Evolutionary conservation across 768 basidiomycete species (phyloP), one percentile per base, ranked within the genome.

Genomic region (Inosperma sp.): DNA sequence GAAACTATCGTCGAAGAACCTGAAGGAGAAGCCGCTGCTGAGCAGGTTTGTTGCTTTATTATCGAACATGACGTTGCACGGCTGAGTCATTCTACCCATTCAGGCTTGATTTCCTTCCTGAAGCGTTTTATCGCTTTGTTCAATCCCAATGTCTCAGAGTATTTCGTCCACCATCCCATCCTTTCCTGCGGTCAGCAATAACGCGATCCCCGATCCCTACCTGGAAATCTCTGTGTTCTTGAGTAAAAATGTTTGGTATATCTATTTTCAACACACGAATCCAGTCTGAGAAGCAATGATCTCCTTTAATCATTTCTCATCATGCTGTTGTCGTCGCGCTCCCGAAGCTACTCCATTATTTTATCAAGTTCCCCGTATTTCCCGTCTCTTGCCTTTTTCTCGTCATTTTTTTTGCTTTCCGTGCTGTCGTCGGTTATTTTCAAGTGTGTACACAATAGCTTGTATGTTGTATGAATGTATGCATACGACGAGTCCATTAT

Each of bases 1-100:
- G 76, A 75, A 52, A 73, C 81, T 16, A 84, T 84, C 53, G 73
- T 68, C 23, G 82, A 83, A 59, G 81, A 82, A 45, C 74, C 76
- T 9, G 74, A 75, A 52, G 69, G 68, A 41, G 76, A 72, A n/a
- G 48, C 50, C 4, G 72, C 75, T 37, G 72, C 68, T 36, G 67
- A 58, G 34, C n/a, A 51, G 50, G 50, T 51, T 21, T 37, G 50
- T 7, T 7, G 1, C 7, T 44, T 6, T 8, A 14, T 25, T 7
- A 44, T 44, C 22, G 22, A 22, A 21, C 10, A 26, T 35, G 26
- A 19, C 17, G 23, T 16, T 10, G 30, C 30, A n/a, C 44, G 21
- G n/a, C 6, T 22, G 17, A 29, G 8, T 51, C 27, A 42, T 33
- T 35, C 12, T 30, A 13, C 16, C 26, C 30, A 27, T 22, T 27